A percentile compares a stretch with the other conserved stretches of the same genome.
Conservation (phyloP, 495 filamentous ascomycete genomes). For the Lepidopterella palustris region DNA sequence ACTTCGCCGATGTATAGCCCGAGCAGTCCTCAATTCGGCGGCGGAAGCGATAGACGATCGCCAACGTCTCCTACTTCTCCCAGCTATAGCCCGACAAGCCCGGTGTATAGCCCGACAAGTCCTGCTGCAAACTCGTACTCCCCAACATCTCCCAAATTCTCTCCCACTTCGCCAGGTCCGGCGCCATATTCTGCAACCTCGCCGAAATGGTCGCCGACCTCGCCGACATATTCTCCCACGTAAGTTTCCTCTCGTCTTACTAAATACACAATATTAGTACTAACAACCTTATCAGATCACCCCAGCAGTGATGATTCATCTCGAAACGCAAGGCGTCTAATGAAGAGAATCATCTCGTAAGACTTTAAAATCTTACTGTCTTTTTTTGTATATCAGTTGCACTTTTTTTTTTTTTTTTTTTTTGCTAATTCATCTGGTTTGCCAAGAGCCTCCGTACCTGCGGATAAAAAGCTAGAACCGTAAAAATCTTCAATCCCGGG, state of each 20-base stretch:
- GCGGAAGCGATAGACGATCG: conserved; percentile 49
- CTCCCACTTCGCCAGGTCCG: conserved; percentile 67
- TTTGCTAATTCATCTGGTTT: background rate
- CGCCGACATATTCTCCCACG: conserved; percentile 31
- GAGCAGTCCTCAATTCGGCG: conserved; percentile 52
- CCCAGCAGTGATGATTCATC: conserved; percentile 11
- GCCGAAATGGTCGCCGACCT: conserved; percentile 50
- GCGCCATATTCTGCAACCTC: conserved; percentile 42
- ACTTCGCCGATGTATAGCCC: conserved; percentile 65
- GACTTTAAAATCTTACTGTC: background rate
- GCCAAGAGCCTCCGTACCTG: background rate
- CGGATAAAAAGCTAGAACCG: background rate
- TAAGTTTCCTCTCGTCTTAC: conserved; percentile 17
- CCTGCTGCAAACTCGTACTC: conserved; percentile 39
- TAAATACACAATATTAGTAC: background rate
- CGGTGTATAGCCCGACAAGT: conserved; percentile 48
- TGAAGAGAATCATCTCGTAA: conserved; percentile 8
- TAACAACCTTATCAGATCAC: background rate
- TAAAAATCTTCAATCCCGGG: background rate
- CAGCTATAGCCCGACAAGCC: conserved; percentile 28
- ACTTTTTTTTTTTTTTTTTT: background rate
- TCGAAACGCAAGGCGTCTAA: background rate
- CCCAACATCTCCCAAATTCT: conserved; percentile 53
- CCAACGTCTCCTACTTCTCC: conserved; percentile 64
- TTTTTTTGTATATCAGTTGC: conserved; percentile 4